Evolutionary conservation across 441 rosid species (phyloP), one percentile per base, ranked within the genome.

Genomic region (Euphorbia schlechtendalii): DNA sequence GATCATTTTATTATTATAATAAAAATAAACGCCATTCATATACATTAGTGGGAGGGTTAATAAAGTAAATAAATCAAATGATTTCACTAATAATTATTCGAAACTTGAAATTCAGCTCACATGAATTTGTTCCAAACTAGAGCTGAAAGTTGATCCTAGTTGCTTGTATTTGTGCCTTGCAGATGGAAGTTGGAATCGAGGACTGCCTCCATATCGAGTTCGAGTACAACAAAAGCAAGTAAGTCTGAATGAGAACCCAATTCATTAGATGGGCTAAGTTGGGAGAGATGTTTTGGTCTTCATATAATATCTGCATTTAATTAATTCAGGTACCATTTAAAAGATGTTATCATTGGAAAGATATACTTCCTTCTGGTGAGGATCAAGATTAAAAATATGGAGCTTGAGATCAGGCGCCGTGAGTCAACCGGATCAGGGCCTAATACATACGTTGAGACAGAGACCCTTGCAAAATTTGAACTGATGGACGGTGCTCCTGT

Each of bases 151-250:
- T 55, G 49, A 10, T n/a, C 51, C 17, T 34, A 1, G 49, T 45
- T 25, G 36, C 52, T 21, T 24, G 46, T 65, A 36, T 25, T 12
- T 22, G 24, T 65, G 60, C 52, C 34, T 55, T 36, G 66, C 78
- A 92, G 97, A 92, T 95, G 99, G 99, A 95, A 88, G 98, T 95
- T 61, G 99, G 99, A 62, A 92, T 95, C 5, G 98, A 92, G 76
- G 98, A 95, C 62, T 95, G 99, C 74, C 73, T 95, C n/a, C 99
- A 95, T 72, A 95, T 95, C n/a, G 99, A 89, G 80, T 95, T 95
- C 71, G 98, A 95, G 77, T 95, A 92, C 87, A 85, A 83, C 53
- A 92, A 95, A 84, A 95, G 95, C 99, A 95, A 94, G 99, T 95
- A 80, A 80, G 99, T 73, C 48, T 43, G 28, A 41, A 14, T 49